Evolutionary conservation across 2,329 filamentous ascomycete genomes (phyloP), one percentile per base, ranked within the genome.

Genomic region (Scedosporium minutisporum): DNA sequence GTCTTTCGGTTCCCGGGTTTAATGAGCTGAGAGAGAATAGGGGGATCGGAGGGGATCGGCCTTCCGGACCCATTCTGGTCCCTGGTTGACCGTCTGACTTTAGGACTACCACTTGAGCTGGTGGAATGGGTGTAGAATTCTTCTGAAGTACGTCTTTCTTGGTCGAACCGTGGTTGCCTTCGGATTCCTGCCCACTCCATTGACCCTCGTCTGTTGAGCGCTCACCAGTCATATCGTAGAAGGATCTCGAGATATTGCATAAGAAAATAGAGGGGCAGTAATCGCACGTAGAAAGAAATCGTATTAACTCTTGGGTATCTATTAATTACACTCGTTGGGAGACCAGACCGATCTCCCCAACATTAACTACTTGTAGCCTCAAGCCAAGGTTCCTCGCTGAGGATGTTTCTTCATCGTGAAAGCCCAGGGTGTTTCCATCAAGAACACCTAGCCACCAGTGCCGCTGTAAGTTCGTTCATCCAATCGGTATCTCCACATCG

Each of bases 241-340:
- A 33, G 9, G 9, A 2, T 7, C 6, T 33, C 29, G 29, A 33
- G 7, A 48, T 48, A n/a, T 48, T n/a, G 21, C 44, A n/a, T 3
- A 18, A 21, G 44, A 18, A 48, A 48, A 4, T 6, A n/a, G 44
- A 48, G 6, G 9, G 10, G 6, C n/a, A 10, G 18, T 14, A 23
- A 23, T 9, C 9, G 57, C 9, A 58, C 7, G 14, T 18, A 16
- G 57, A 16, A 58, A 51, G 46, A 23, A 2, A 18, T 51, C 27
- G 21, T 46, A 59, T 60, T 25, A 60, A 60, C 23, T 38, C n/a
- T 16, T 16, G 58, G 58, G 58, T 60, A 60, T 60, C 58, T 60
- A 60, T 60, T 48, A 42, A 60, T 60, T 60, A 60, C 33, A 48
- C 16, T 18, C 33, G 41, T 58, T 9, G 7, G 21, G 12, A 23